Evolutionary conservation across 768 basidiomycete species (phyloP).

Genomic region (Phaeolepiota aurea): DNA sequence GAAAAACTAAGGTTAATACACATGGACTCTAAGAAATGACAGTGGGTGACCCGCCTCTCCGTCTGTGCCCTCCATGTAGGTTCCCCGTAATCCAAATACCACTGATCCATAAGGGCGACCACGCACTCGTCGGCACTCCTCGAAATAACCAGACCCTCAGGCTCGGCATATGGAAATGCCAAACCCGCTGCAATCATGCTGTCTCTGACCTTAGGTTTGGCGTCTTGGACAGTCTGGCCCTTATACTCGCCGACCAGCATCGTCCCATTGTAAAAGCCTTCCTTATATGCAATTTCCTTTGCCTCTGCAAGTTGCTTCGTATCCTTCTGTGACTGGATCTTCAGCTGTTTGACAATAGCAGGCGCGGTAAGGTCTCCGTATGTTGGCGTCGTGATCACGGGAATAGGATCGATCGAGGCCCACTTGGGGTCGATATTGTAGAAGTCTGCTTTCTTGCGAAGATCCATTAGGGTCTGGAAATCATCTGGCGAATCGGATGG

Average conservation of each 20-base stretch:
- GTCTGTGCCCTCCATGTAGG: conserved; percentile 78
- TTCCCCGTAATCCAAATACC: conserved; percentile 98
- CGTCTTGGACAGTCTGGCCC: conserved; percentile 82
- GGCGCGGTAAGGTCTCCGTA: conserved; percentile 90
- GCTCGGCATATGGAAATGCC: conserved; percentile 92
- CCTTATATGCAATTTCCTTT: conserved; percentile 97
- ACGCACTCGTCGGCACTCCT: conserved; percentile 96
- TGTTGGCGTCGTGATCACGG: conserved; percentile 82
- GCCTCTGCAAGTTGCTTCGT: conserved; percentile 89
- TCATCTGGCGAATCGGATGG: conserved; percentile 99
- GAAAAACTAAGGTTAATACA: background rate
- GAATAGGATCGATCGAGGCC: conserved; percentile 77
- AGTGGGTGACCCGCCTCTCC: conserved; percentile 51
- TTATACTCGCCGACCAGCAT: conserved; percentile 92
- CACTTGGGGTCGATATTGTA: conserved; percentile 92
- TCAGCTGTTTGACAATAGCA: conserved; percentile 75
- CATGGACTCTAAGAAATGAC: background rate
- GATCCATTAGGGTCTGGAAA: conserved; percentile 79
- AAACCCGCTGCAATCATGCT: conserved; percentile 70
- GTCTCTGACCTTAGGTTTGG: conserved; percentile 83
- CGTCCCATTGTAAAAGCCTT: conserved; percentile 91
- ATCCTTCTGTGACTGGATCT: conserved; percentile 95
- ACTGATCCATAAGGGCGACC: conserved; percentile 97
- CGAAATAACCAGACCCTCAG: conserved; percentile 84
- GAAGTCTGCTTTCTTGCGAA: conserved; percentile 93